Evolutionary conservation across 2,329 filamentous ascomycete genomes (phyloP), one percentile per base, ranked within the genome.

Genomic region (Epichloe baconii): DNA sequence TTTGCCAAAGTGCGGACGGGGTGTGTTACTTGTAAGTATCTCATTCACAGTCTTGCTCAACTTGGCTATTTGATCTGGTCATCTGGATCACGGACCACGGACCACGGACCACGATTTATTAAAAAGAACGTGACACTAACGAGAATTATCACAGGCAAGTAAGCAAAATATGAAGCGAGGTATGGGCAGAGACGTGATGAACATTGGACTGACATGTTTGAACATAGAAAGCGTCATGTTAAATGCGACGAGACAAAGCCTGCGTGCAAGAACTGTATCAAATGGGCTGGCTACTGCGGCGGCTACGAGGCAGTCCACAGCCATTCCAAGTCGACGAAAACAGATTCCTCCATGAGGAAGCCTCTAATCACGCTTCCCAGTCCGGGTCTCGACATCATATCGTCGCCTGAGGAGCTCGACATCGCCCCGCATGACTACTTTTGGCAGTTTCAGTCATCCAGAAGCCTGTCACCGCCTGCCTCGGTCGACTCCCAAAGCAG

Each of bases 201-300:
- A 36, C 3, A 38, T 10, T 14, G 11, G 23, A 11, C 44, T 54
- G 49, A 50, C 53, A 51, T 48, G 46, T 8, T 36, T 14, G 2
- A 34, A 38, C 26, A 34, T 45, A 67, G 64, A 53, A 61, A 58
- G 49, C 60, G 64, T 14, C 65, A 67, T 46, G 61, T 67, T 35
- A 67, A 67, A 49, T 67, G 64, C 54, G 65, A 68, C 51, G 65
- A 68, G 50, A 57, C 60, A 6, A 66, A 66, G 52, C 65, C 65
- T 5, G 59, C 57, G 14, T 67, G 65, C 54, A 58, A 61, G 37
- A 58, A 65, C 47, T 68, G 65, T 51, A 53, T 67, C 41, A 67
- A 66, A 45, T 66, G 62, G 64, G 60, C 60, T n/a, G 65, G 65
- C 8, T 59, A 58, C 43, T 67, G 65, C 47, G 59, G 63, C 15